Percentiles rank a stretch among this genome's conserved stretches.
These are phyloP conservation scores for Myriosclerotinia curreyana DNA, from an alignment of 2,329 filamentous ascomycete species.

Conservation along the genomic window DNA sequence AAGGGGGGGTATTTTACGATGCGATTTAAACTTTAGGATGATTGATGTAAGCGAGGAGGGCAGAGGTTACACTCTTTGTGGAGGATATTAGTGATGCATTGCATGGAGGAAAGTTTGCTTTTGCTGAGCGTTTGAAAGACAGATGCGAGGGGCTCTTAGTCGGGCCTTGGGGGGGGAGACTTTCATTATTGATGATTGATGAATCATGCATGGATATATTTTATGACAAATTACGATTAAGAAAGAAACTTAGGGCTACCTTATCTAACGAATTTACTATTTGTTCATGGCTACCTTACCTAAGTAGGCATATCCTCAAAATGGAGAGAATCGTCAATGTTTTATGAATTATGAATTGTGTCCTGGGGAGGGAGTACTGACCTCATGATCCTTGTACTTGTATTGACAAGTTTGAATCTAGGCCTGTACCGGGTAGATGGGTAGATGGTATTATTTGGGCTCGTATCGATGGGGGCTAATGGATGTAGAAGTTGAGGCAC, in stretches of 20 bases:
- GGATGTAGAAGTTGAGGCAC: too few species aligned
- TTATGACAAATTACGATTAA: background rate
- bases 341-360: background rate
- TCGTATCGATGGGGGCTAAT: too few species aligned
- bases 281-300: background rate
- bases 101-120: constrained; percentile 10
- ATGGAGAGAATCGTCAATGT: background rate
- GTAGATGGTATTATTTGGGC: too few species aligned
- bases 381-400: background rate
- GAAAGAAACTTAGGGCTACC: constrained; percentile 14
- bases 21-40: background rate
- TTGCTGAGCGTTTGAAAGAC: background rate
- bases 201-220: background rate
- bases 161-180: too few species aligned
- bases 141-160: background rate
- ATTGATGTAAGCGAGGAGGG: background rate
- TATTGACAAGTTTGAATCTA: too few species aligned
- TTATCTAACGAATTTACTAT: constrained; percentile 17
- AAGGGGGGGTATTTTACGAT: background rate
- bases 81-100: background rate
- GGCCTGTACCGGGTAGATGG: too few species aligned
- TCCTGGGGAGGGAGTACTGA: background rate
- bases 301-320: background rate
- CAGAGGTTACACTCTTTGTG: constrained; percentile 6
- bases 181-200: background rate